phyloP scores from a whole-genome alignment of 441 rosid species.

The Populus hybrid region DNA sequence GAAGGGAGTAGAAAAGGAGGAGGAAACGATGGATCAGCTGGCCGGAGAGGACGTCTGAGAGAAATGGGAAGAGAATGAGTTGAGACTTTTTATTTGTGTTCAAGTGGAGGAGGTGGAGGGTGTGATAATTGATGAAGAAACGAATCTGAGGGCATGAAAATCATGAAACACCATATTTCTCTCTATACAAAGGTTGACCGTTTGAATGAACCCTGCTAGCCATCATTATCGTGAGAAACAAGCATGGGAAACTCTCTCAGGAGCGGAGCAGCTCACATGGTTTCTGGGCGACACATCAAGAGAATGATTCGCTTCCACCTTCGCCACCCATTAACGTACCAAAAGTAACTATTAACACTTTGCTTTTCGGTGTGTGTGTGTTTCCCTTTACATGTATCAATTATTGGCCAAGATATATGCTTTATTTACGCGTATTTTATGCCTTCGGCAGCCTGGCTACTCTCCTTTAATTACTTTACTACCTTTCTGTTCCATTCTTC shows the following conservation, averaged over 20 bases:
- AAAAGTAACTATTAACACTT: conserved; percentile 31
- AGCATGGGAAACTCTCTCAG: conserved; percentile 9
- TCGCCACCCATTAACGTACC: conserved; percentile 51
- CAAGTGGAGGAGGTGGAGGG: conserved; percentile 25
- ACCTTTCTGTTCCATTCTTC: not conserved
- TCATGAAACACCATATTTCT: conserved; percentile 28
- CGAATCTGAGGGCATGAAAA: conserved; percentile 46
- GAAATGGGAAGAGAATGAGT: conserved; percentile 8
- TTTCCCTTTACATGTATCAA: conserved; percentile 25
- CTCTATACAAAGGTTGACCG: conserved; percentile 73
- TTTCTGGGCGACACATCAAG: conserved; percentile 45
- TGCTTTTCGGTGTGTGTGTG: conserved; percentile 6
- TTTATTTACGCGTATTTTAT: not conserved
- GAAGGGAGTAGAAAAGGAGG: not conserved
- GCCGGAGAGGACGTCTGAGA: not conserved
- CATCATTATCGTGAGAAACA: conserved; percentile 27
- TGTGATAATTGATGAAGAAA: conserved; percentile 57
- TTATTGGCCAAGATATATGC: conserved; percentile 35
- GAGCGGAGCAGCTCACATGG: conserved; percentile 32
- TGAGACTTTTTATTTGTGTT: conserved; percentile 18
- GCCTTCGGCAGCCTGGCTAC: not conserved
- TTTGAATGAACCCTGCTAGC: conserved; percentile 19
- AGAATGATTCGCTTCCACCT: conserved; percentile 47
- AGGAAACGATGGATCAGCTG: conserved; percentile 2
- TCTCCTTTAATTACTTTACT: not conserved